These are phyloP conservation scores for Coniferiporia weirii DNA, from an alignment of 1,284 basidiomycete species.

Conservation along the genomic window DNA sequence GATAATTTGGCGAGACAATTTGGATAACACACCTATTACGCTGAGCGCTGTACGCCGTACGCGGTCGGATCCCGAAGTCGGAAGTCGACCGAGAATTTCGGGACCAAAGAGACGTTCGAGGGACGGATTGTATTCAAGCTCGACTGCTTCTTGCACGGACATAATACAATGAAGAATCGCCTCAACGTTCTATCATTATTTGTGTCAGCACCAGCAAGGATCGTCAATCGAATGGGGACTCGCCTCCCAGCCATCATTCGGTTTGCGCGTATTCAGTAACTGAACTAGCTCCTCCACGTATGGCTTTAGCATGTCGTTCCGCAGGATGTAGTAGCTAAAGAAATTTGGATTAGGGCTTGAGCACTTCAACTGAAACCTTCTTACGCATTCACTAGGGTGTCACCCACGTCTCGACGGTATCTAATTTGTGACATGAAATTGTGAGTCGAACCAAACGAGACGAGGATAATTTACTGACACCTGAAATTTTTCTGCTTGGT, in stretches of 20 bases:
- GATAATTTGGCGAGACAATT: not conserved
- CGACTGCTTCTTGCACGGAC: conserved; percentile 82
- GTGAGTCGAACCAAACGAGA: not conserved
- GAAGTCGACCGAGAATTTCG: conserved; percentile 61
- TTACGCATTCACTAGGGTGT: conserved; percentile 86
- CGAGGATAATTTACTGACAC: conserved; percentile 42
- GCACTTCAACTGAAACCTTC: conserved; percentile 26
- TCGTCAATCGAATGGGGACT: conserved; percentile 21
- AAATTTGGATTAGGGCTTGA: conserved; percentile 11
- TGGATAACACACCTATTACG: conserved; percentile 54
- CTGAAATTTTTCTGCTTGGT: conserved; percentile 71
- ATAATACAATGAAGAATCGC: conserved; percentile 79
- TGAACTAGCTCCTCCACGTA: conserved; percentile 58
- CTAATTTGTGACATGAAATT: conserved; percentile 30
- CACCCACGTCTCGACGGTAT: conserved; percentile 84
- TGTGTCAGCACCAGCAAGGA: conserved; percentile 1
- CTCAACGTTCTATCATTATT: conserved; percentile 63
- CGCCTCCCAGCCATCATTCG: conserved; percentile 65
- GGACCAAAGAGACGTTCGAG: conserved; percentile 67
- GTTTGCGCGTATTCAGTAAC: conserved; percentile 37
- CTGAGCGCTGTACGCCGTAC: conserved; percentile 68
- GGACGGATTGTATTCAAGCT: conserved; percentile 61
- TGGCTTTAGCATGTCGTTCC: conserved; percentile 73
- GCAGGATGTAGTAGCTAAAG: conserved; percentile 78
- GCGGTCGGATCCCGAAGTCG: conserved; percentile 57